Evolutionary conservation across 208 protist genomes (phyloP).

Genomic region (Leishmania turanica): DNA sequence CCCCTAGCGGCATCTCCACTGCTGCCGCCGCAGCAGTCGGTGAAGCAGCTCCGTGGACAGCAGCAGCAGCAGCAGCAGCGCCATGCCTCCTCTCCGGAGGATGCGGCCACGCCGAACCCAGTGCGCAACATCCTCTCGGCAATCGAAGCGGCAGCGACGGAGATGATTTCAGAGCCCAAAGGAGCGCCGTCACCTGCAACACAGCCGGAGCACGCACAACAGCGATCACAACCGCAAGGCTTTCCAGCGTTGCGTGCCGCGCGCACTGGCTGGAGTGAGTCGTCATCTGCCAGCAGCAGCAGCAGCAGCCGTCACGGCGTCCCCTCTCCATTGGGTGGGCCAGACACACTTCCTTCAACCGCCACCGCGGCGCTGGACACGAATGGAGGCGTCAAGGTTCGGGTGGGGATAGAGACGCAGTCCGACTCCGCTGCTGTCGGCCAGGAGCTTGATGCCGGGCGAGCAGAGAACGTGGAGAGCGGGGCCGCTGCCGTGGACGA

Average conservation of each 20-base stretch:
- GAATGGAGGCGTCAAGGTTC: neutral
- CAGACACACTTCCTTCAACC: neutral
- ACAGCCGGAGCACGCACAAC: neutral
- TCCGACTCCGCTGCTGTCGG: neutral
- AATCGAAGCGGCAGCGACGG: constrained; percentile 26
- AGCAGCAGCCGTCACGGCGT: neutral
- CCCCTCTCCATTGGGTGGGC: neutral
- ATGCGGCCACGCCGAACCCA: constrained; percentile 7
- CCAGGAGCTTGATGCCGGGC: neutral
- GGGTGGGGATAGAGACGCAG: neutral
- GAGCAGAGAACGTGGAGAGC: neutral
- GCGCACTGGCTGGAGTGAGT: constrained; percentile 1
- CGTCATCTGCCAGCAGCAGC: neutral
- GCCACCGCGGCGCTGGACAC: neutral
- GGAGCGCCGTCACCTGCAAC: neutral
- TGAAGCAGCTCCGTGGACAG: neutral
- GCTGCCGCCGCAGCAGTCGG: neutral
- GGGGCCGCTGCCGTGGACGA: neutral
- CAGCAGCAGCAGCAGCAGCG: constrained; percentile 3
- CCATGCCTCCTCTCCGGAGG: neutral
- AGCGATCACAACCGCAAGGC: neutral
- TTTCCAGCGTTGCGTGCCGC: neutral
- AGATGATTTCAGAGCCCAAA: constrained; percentile 8
- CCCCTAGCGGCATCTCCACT: neutral
- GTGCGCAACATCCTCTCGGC: constrained; percentile 25